A percentile compares a stretch with the other conserved stretches of the same genome.
Evolutionary conservation across 768 basidiomycete genomes (phyloP).

Genomic region (Rhizopogon rudus): DNA sequence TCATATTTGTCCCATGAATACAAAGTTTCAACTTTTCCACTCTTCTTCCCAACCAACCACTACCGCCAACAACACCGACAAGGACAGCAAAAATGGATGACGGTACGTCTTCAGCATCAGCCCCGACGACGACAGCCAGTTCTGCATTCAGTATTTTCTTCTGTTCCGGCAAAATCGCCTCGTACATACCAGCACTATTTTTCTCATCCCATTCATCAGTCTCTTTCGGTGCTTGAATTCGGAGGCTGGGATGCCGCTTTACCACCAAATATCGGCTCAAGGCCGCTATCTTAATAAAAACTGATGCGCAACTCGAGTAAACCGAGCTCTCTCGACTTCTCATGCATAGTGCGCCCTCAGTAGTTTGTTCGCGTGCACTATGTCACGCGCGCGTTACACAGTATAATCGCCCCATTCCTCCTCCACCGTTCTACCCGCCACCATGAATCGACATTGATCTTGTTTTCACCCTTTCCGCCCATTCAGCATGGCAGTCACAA

Average conservation of each 20-base stretch:
- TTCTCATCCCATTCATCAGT: conserved; percentile 10
- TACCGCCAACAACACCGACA: conserved; percentile 18
- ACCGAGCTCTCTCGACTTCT: conserved; percentile 7
- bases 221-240: neutral
- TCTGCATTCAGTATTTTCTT: conserved; percentile 39
- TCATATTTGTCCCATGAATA: conserved; percentile 1
- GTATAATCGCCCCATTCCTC: conserved; percentile 10
- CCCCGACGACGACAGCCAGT: conserved; percentile 57
- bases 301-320: conserved; percentile 2
- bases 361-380: conserved; percentile 3
- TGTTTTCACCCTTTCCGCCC: conserved; percentile 31
- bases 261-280: conserved; percentile 20
- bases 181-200: conserved; percentile 26
- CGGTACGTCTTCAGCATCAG: conserved; percentile 83
- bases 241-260: conserved; percentile 1
- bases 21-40: conserved; percentile 1
- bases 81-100: conserved; percentile 46
- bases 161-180: conserved; percentile 27
- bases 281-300: conserved; percentile 14
- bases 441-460: conserved; percentile 39
- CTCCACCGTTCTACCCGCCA: conserved; percentile 28
- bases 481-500: conserved; percentile 79
- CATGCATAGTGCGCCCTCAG: conserved; percentile 8
- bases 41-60: conserved; percentile 19
- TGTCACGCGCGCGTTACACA: conserved; percentile 9